Percentiles rank a stretch among this genome's conserved stretches.
phyloP scores from a whole-genome alignment of 2,329 filamentous ascomycete species.

The Cadophora sp. region DNA sequence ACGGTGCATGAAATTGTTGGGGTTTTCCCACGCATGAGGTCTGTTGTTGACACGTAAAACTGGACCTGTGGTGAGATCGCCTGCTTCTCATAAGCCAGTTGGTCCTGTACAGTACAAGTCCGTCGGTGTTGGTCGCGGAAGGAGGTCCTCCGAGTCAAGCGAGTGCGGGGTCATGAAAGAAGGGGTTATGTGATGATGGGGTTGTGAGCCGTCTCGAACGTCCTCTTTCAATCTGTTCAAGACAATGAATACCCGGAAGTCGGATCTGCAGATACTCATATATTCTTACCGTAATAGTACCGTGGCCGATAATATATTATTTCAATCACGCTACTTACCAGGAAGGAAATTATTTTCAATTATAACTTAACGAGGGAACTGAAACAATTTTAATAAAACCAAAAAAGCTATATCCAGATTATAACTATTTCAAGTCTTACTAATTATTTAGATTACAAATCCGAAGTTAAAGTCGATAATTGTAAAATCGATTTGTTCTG shows the following conservation, averaged over 20 bases:
- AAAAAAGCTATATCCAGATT: too few relatives aligned
- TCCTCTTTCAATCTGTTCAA: background rate
- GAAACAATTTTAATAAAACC: too few relatives aligned
- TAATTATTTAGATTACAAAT: too few relatives aligned
- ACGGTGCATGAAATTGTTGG: too few relatives aligned
- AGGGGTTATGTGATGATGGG: background rate
- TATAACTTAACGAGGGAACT: too few relatives aligned
- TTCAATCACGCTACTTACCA: too few relatives aligned
- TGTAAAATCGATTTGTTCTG: too few relatives aligned
- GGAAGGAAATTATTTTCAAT: too few relatives aligned
- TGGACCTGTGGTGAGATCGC: conserved; percentile 9
- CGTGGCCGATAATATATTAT: too few relatives aligned
- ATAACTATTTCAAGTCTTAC: too few relatives aligned
- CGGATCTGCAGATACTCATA: background rate
- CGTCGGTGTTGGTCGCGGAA: background rate
- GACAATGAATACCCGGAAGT: background rate
- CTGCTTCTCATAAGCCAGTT: conserved; percentile 7
- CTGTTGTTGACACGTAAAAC: conserved; percentile 19
- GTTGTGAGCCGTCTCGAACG: background rate
- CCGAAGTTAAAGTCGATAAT: too few relatives aligned
- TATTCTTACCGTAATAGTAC: background rate
- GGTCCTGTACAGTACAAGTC: background rate
- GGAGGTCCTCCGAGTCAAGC: background rate
- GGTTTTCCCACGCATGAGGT: conserved; percentile 1
- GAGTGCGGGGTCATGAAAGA: conserved; percentile 1